A percentile compares a stretch with the other conserved stretches of the same genome.
Conservation (phyloP, 2,329 filamentous ascomycete genomes). For the Trichoderma gracile region DNA sequence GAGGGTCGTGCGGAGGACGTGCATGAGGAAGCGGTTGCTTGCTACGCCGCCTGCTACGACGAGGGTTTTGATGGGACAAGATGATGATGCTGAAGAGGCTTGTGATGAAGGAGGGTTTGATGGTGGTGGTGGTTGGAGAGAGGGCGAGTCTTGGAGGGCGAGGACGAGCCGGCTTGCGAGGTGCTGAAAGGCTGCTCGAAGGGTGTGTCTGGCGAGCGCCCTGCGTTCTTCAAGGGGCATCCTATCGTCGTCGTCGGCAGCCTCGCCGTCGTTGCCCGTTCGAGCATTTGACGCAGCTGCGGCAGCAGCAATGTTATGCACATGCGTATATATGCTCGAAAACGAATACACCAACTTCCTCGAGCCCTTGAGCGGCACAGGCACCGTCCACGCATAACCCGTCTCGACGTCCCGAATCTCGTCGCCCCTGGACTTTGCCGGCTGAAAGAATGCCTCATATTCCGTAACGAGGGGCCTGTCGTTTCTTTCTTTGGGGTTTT, state of each 20-base stretch:
- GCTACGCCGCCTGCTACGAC: slow-evolving; percentile 92
- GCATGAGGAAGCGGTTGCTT: slow-evolving; percentile 75
- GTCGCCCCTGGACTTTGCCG: slow-evolving; percentile 58
- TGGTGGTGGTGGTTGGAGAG: slow-evolving; percentile 32
- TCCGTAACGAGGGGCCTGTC: background rate
- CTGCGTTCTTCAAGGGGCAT: slow-evolving; percentile 62
- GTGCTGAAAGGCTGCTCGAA: slow-evolving; percentile 86
- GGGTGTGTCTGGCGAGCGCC: slow-evolving; percentile 68
- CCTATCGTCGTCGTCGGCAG: background rate
- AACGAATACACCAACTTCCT: slow-evolving; percentile 70
- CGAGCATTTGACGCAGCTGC: background rate
- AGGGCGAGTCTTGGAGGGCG: slow-evolving; percentile 51
- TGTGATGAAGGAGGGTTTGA: background rate
- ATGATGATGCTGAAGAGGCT: background rate
- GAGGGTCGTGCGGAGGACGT: slow-evolving; percentile 60
- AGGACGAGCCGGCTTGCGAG: slow-evolving; percentile 73
- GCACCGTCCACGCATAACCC: slow-evolving; percentile 62
- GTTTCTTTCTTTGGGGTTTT: too few species aligned
- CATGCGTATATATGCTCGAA: slow-evolving; percentile 62
- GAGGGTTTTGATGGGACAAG: slow-evolving; percentile 49
- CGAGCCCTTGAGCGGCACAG: slow-evolving; percentile 63
- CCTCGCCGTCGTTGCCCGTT: background rate
- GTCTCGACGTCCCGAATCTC: slow-evolving; percentile 52
- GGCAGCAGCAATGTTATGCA: slow-evolving; percentile 46
- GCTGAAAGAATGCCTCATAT: slow-evolving; percentile 49